These are phyloP conservation scores for Thecaphora thlaspeos DNA, from an alignment of 1,284 basidiomycete species.

Conservation along the genomic window DNA sequence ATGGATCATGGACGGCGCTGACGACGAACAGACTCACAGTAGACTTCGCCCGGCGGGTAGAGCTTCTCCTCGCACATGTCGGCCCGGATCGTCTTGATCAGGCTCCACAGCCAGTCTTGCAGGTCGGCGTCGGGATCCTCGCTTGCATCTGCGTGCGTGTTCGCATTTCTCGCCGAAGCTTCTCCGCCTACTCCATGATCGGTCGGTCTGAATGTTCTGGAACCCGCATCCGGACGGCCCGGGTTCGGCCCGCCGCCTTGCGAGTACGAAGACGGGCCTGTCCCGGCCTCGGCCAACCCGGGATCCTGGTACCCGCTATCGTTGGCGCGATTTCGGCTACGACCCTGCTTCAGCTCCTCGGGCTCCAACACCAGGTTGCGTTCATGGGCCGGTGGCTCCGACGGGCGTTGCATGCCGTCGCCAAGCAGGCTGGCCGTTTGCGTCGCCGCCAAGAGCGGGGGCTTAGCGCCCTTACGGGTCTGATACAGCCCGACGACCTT, in stretches of 20 bases:
- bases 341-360: conserved; percentile 40
- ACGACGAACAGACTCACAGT: conserved; percentile 15
- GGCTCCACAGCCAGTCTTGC: conserved; percentile 46
- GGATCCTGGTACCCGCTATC: conserved; percentile 41
- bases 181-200: neutral
- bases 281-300: conserved; percentile 22
- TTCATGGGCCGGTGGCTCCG: conserved; percentile 26
- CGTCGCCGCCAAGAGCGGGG: conserved; percentile 1
- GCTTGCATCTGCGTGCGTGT: neutral
- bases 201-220: no score
- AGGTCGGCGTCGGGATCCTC: conserved; percentile 29
- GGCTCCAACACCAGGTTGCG: conserved; percentile 24
- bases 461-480: conserved; percentile 17
- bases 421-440: conserved; percentile 47
- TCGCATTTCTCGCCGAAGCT: no score
- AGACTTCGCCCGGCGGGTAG: conserved; percentile 49
- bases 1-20: no score
- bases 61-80: conserved; percentile 42
- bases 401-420: conserved; percentile 38
- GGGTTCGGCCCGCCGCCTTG: conserved; percentile 14
- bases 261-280: conserved; percentile 32
- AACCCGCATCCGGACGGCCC: no score
- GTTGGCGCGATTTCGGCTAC: conserved; percentile 34
- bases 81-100: conserved; percentile 53
- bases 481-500: conserved; percentile 57